Base-by-base conservation (phyloP, 2,329 filamentous ascomycete genomes). In the Zymoseptoria passerinii region DNA sequence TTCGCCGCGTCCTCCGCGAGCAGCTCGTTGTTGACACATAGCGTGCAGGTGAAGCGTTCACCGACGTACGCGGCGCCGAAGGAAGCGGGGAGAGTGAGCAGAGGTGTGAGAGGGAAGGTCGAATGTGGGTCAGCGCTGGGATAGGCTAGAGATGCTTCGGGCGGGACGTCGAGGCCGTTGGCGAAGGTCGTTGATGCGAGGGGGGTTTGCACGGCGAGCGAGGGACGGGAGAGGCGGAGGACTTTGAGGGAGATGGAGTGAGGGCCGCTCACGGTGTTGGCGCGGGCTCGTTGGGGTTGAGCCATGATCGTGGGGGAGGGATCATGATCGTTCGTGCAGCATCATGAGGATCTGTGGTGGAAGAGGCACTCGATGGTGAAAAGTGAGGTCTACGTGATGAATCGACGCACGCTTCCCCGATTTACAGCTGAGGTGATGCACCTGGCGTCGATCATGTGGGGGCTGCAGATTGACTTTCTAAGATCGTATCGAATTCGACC, bases 51-150 rank as follows among this genome's bases (percentile, higher is more conserved):
- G 75, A 99, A 97, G 0, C 87, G 90, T 77, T 97, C 92, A 67
- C 94, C 94, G 19, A 97, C 92, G 72, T 96, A 96, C 8, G 92
- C 92, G 10, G 90, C 92, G 50, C 92, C 92, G 72, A 99, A 97
- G 0, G 90, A 88, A 16, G 91, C 87, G 8, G 94, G 92, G 1
- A 97, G 85, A 52, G 90, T 94, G 67, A 97, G 82, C 66, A 82
- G 76, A 20, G 82, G 80, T 28, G 78, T 79, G 54, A 87, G 74
- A 44, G 83, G 80, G 65, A 84, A 85, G 48, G 76, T 71, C 28
- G 76, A 75, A 62, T 80, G 77, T 27, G 73, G 71, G 5, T 65
- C 59, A n/a, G 76, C 69, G 9, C 78, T 78, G 1, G 84, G 82
- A 72, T 91, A 92, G 50, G 89, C 87, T 53, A 95, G 81, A 1